Evolutionary conservation across 768 basidiomycete genomes (phyloP), one percentile per base, ranked within the genome.

Genomic region (Lactifluus hygrophoroides): DNA sequence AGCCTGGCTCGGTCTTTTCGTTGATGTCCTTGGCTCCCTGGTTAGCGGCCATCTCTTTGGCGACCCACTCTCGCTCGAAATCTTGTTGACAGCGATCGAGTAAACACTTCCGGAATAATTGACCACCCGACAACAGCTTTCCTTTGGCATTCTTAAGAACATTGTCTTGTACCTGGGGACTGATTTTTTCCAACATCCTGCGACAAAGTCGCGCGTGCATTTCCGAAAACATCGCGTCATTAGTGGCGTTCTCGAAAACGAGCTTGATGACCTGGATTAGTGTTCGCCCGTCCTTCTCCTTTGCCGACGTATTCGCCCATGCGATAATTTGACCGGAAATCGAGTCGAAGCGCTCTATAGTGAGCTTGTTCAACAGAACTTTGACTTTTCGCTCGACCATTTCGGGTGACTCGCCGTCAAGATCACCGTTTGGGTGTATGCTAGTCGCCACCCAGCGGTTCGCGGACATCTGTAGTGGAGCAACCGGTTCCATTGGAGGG

Each of bases 41-140:
- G 70, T 96, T 86, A 19, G 90, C 88, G 0, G 94, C 83, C 9
- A 86, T 77, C 69, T 94, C 92, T 72, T 93, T 90, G 21, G 84
- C 82, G 37, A 87, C 80, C 94, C 94, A 97, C 7, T 94, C 94
- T 60, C 86, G 83, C 76, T 98, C 95, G 71, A 98, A 97, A 74
- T 97, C 94, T 69, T 96, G 90, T 70, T 96, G 94, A 74, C 95
- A 98, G 43, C 94, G 83, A 69, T 95, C 95, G 56, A 98, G 80
- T 19, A 98, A 81, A 74, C 97, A 97, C 75, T 95, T 95, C 63
- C 94, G 80, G 88, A 98, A 99, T 44, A 97, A 81, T 58, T 90
- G 85, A 47, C 95, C 94, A 65, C 95, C 95, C 43, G 88, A 79
- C 58, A 94, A 88, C 16, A 89, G 89, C 68, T 88, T 87, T 68